Evolutionary conservation across 2,329 filamentous ascomycete species (phyloP).

Genomic region (Xylaria sp.): DNA sequence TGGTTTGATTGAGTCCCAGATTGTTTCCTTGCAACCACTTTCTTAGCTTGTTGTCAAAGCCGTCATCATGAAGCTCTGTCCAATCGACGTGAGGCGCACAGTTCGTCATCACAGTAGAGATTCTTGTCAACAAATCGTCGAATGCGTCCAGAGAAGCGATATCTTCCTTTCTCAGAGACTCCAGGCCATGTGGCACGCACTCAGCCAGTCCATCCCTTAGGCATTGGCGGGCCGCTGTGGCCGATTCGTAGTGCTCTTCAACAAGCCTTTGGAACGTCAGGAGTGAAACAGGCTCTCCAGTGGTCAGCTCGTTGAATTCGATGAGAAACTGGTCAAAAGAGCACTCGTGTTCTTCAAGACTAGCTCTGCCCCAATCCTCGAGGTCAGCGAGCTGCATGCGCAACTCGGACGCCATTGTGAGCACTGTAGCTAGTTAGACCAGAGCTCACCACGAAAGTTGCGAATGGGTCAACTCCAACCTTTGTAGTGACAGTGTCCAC

Average conservation of each 20-base stretch:
- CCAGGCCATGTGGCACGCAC: neutral
- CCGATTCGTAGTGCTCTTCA: slow-evolving; percentile 5
- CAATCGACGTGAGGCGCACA: slow-evolving; percentile 6
- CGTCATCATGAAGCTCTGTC: neutral
- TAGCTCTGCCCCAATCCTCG: neutral
- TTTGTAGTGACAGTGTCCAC: neutral
- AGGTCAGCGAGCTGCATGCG: neutral
- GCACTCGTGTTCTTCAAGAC: neutral
- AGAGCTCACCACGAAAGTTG: neutral
- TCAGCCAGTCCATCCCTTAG: neutral
- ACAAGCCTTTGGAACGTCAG: slow-evolving; percentile 5
- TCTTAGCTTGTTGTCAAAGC: neutral
- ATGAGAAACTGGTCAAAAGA: neutral
- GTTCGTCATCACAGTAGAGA: neutral
- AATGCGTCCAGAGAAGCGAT: neutral
- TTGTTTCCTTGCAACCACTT: slow-evolving; percentile 8
- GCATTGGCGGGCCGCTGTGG: neutral
- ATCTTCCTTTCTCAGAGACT: neutral
- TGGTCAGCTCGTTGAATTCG: neutral
- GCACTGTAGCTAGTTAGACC: neutral
- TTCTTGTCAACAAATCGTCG: slow-evolving; percentile 2
- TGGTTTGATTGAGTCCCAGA: neutral
- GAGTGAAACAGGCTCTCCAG: neutral
- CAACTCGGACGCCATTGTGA: slow-evolving; percentile 9
- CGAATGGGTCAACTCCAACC: neutral